Base-by-base conservation (phyloP, 805 yeast genomes). In the Starmerella stigmatis region DNA sequence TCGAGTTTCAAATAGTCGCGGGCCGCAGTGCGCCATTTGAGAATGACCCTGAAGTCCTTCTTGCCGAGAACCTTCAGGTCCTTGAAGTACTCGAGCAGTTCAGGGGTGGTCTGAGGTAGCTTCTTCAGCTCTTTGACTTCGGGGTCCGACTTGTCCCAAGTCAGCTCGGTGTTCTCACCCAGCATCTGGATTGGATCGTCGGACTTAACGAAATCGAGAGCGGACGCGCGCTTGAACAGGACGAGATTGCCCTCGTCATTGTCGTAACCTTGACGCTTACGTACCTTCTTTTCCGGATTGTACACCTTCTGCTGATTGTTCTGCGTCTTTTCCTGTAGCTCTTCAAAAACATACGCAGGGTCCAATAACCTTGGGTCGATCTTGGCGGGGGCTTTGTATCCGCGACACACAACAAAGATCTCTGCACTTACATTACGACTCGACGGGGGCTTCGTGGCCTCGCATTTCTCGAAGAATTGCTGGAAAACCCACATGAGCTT, bases 381-480 rank as follows among this genome's bases (percentile, higher is more conserved):
- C 62, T 82, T 86, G 63, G 88, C 85, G 40, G 99, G 98, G 12
- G 97, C 96, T 64, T 88, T 89, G 70, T 83, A 92, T 11, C 94
- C 94, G 63, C 79, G 79, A 67, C 99, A 92, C 29, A 88, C 96
- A 38, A 92, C 98, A 61, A 92, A 92, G 59, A 92, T 92, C 71
- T 92, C 99, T 2, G 99, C 99, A 61, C 97, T 89, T 27, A 92
- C 99, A 65, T 86, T 86, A 79, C 99, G 88, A 30, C 96, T 86
- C 8, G 97, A 88, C 8, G 99, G 97, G 7, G 99, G 99, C 61
- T 92, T 92, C 0, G 99, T 92, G 16, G 99, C 99, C 64, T 92
- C 97, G 44, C 92, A 97, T 60, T 82, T 88, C 44, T 86, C 95
- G 60, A 92, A 92, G 46, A 92, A 71, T 64, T 92, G 98, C 60